Evolutionary conservation across 164 flowering plant species (phyloP), one percentile per base, ranked within the genome.

Genomic region (Macadamia integrifolia): DNA sequence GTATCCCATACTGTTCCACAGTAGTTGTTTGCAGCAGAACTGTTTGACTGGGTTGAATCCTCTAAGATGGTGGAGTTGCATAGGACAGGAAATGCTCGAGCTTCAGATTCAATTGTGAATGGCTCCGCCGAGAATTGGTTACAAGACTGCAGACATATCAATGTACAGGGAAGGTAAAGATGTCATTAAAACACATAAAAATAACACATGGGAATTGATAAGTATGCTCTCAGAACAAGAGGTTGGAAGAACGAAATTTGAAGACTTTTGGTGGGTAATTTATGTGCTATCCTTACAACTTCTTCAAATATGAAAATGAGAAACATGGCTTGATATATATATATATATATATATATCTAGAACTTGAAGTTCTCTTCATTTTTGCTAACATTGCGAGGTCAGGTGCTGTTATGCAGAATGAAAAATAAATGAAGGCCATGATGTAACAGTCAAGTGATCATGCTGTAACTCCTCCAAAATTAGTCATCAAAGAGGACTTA

Each of bases 41-140:
- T 77, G 56, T 23, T 77, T 6, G 87, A 78, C 68, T 80, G 82
- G 13, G 84, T 72, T 46, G 90, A 84, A 64, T 80, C 78, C n/a
- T 58, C 61, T 66, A 82, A 75, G 69, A 70, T 65, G 58, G 89
- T 83, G 18, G 96, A 85, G 76, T 87, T 90, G 84, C 98, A 91
- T 57, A 91, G 83, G 3, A 84, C 67, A 63, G 98, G 97, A 73
- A 91, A 83, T 46, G 82, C 60, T 18, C 85, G 78, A 29, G 80
- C 69, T 10, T 12, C 66, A 29, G 86, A 72, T 23, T 71, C 73
- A 61, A 68, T 71, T 61, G 75, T 76, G 71, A 80, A 94, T n/a
- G 91, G 71, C 71, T 88, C 91, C 35, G 83, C 88, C 3, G 98
- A 90, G 76, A 82, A 90, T 49, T 74, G 89, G 83, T 94, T 95